These are phyloP conservation scores for Fomitopsis palustris DNA, from an alignment of 1,284 basidiomycete species.

Conservation along the genomic window DNA sequence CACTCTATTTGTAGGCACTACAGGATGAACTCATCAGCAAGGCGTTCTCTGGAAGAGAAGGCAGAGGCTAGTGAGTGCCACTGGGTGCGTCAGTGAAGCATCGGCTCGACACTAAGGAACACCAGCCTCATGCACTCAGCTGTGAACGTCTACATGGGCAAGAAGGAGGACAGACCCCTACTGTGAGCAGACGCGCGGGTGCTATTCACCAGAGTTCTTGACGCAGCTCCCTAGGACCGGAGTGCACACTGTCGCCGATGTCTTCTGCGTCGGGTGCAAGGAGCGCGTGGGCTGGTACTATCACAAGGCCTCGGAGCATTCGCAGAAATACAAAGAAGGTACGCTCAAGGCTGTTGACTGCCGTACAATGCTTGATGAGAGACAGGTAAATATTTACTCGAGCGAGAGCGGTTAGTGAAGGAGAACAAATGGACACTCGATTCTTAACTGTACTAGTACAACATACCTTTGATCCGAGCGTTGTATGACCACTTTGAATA, in stretches of 20 bases:
- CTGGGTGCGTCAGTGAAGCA: background rate
- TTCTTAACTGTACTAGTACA: too few relatives aligned
- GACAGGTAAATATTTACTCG: conserved; percentile 80
- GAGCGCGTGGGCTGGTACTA: conserved; percentile 84
- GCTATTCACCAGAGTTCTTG: background rate
- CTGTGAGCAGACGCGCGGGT: conserved; percentile 42
- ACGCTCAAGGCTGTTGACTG: conserved; percentile 10
- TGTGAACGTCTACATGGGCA: conserved; percentile 71
- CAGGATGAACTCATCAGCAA: conserved; percentile 88
- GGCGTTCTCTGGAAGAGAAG: conserved; percentile 81
- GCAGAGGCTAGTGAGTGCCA: conserved; percentile 71
- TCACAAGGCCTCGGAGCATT: conserved; percentile 71
- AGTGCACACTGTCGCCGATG: conserved; percentile 79
- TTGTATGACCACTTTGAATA: too few relatives aligned
- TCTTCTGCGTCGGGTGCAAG: conserved; percentile 75
- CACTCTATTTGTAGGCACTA: conserved; percentile 46
- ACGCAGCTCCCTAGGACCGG: conserved; percentile 54
- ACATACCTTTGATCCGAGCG: too few relatives aligned
- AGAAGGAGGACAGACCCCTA: conserved; percentile 72
- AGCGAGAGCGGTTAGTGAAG: conserved; percentile 75
- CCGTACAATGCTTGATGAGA: background rate
- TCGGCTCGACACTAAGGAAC: background rate
- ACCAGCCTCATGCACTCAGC: conserved; percentile 74
- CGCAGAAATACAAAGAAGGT: conserved; percentile 91
- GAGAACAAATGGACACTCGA: conserved; percentile 76